Percentiles rank a stretch among this genome's conserved stretches.
Evolutionary conservation across 257 asterid genomes (phyloP).

Genomic region (Solanum lignicaule): DNA sequence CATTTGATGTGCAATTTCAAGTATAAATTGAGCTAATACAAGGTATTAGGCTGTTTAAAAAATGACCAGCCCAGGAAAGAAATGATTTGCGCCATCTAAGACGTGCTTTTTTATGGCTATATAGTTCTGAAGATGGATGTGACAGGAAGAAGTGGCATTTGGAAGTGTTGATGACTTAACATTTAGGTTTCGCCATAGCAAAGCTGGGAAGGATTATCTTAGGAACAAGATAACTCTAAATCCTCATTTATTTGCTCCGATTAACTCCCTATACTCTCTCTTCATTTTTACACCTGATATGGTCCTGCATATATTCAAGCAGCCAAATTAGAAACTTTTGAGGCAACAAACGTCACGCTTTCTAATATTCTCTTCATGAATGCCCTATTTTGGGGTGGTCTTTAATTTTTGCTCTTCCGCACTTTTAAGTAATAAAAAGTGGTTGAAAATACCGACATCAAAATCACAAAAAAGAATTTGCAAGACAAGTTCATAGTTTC

Average conservation of each 20-base stretch:
- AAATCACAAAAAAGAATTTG: background rate
- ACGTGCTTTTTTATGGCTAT: background rate
- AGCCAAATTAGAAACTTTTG: background rate
- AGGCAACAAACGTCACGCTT: background rate
- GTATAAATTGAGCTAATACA: background rate
- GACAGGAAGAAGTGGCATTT: background rate
- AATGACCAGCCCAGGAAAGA: background rate
- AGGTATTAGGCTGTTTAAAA: background rate
- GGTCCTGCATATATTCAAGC: conserved; percentile 46
- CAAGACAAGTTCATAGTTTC: background rate
- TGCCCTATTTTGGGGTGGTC: background rate
- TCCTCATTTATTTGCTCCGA: conserved; percentile 54
- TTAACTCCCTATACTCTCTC: conserved; percentile 84
- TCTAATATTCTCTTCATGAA: background rate
- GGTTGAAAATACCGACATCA: background rate
- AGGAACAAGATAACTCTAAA: background rate
- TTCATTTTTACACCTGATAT: conserved; percentile 91
- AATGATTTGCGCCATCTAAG: background rate
- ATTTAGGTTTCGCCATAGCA: background rate
- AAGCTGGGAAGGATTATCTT: background rate
- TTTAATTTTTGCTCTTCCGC: background rate
- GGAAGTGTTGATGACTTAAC: background rate
- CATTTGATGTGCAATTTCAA: background rate
- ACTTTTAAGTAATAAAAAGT: background rate
- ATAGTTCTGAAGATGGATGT: background rate